Percentiles rank a stretch among this genome's conserved stretches.
These are phyloP conservation scores for Penicillium sp. DNA, from an alignment of 2,329 filamentous ascomycete species.

Conservation along the genomic window DNA sequence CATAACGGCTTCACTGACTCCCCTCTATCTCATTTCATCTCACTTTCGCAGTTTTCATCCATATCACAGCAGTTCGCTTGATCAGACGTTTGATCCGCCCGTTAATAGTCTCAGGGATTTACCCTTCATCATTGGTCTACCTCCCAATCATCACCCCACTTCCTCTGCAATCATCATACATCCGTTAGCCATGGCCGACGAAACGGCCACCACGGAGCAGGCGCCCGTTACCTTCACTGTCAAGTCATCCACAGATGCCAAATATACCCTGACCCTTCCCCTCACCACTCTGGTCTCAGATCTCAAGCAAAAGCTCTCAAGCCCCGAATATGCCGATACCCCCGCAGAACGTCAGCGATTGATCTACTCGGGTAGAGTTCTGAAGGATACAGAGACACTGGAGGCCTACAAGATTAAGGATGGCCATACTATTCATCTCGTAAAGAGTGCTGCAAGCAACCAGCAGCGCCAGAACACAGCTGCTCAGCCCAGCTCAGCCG, in stretches of 20 bases:
- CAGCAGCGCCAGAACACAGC: slow-evolving; percentile 55
- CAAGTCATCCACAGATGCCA: slow-evolving; percentile 90
- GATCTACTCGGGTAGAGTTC: slow-evolving; percentile 94
- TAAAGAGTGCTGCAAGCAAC: slow-evolving; percentile 94
- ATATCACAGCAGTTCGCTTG: background rate
- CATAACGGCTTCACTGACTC: slow-evolving; percentile 1
- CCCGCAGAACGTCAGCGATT: slow-evolving; percentile 85
- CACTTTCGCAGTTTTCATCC: background rate
- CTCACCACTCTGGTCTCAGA: slow-evolving; percentile 75
- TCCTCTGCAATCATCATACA: slow-evolving; percentile 4
- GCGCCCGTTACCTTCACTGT: slow-evolving; percentile 90
- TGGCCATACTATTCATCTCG: slow-evolving; percentile 92
- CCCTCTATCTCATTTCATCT: background rate
- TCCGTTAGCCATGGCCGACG: slow-evolving; percentile 38
- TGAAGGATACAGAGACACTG: slow-evolving; percentile 90
- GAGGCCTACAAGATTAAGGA: slow-evolving; percentile 90
- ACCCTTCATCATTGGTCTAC: background rate
- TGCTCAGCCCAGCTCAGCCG: slow-evolving; percentile 44
- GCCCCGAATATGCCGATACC: slow-evolving; percentile 78
- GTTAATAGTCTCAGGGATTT: background rate
- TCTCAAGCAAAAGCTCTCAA: slow-evolving; percentile 83
- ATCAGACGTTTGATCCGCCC: background rate
- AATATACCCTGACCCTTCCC: slow-evolving; percentile 77
- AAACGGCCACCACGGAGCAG: slow-evolving; percentile 54
- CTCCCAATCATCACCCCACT: slow-evolving; percentile 14